Evolutionary conservation across 2,329 filamentous ascomycete genomes (phyloP), one percentile per base, ranked within the genome.

Genomic region (Arthrobotrys sphaeroides): DNA sequence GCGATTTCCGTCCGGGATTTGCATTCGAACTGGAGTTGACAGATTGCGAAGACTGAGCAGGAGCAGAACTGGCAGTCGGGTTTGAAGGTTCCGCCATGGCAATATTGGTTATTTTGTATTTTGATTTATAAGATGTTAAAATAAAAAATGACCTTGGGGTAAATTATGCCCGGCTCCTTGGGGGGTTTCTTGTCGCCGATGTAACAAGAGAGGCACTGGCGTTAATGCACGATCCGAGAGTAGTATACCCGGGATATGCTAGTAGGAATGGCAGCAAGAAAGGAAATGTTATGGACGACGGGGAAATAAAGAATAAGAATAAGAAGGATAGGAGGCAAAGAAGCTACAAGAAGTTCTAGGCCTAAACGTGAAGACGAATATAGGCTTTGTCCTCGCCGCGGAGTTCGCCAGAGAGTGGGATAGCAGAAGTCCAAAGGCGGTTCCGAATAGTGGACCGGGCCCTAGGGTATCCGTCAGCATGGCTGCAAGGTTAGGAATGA

Each of bases 1-100:
- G 72, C 59, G 72, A 75, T 59, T 74, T 68, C 62, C 70, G 70
- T 74, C 72, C 72, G 42, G 64, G 64, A 75, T 68, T 75, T 65
- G 57, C 47, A 69, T 45, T 75, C 40, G 64, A 62, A 69, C 28
- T 61, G 9, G 65, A 62, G 49, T 51, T 69, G 64, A 53, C 47
- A 59, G 72, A 59, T 66, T 75, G 72, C 40, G 72, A 64, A 45
- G 57, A 24, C 49, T 69, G 72, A 60, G 72, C 22, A 47, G 72
- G 53, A 31, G 57, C 72, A 57, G 59, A 42, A 24, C 57, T 40
- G 51, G 57, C 16, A 38, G 31, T 75, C 57, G 64, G 59, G 53
- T 69, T 69, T 66, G 64, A 75, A 57, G 72, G 59, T 60, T 75
- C 72, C 38, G 64, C 72, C 72, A 75, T 75, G 64, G 49, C 57